Conservation (phyloP, 768 basidiomycete genomes). For the Hygrophoropsis aurantiaca region DNA sequence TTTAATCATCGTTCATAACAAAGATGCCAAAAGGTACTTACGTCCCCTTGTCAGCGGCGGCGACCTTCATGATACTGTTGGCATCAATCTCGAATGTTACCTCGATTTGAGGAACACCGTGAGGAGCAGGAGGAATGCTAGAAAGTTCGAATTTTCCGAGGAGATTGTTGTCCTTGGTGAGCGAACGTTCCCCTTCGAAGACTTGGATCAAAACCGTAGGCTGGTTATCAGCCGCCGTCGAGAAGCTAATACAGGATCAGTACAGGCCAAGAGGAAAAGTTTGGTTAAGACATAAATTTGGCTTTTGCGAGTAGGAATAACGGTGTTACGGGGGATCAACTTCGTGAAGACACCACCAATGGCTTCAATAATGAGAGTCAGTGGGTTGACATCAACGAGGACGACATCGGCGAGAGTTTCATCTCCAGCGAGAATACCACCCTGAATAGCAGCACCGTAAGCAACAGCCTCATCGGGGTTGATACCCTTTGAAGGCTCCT, state of each 20-base stretch:
- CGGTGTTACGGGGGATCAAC: conserved; percentile 95
- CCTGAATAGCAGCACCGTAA: conserved; percentile 98
- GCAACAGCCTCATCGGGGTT: conserved; percentile 99
- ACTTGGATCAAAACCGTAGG: conserved; percentile 97
- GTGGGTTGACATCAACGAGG: conserved; percentile 95
- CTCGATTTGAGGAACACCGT: conserved; percentile 96
- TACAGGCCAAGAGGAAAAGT: not conserved
- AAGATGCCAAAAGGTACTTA: conserved; percentile 31
- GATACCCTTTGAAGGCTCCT: conserved; percentile 97
- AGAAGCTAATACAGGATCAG: conserved; percentile 47
- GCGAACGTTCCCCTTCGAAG: conserved; percentile 93
- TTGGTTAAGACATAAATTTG: conserved; percentile 63
- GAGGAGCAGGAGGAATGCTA: conserved; percentile 90
- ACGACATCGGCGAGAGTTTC: conserved; percentile 88
- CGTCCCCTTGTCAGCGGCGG: conserved; percentile 94
- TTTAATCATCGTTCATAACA: not conserved
- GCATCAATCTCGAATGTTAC: conserved; percentile 96
- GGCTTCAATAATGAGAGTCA: conserved; percentile 98
- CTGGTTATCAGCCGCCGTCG: conserved; percentile 87
- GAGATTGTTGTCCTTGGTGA: conserved; percentile 98
- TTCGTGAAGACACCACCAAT: conserved; percentile 98
- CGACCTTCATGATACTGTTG: conserved; percentile 94
- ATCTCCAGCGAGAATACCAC: conserved; percentile 95
- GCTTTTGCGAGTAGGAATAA: conserved; percentile 95
- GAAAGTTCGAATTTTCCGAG: conserved; percentile 96